Evolutionary conservation across 495 filamentous ascomycete genomes (phyloP).

Genomic region (Penicillium cinerascens): DNA sequence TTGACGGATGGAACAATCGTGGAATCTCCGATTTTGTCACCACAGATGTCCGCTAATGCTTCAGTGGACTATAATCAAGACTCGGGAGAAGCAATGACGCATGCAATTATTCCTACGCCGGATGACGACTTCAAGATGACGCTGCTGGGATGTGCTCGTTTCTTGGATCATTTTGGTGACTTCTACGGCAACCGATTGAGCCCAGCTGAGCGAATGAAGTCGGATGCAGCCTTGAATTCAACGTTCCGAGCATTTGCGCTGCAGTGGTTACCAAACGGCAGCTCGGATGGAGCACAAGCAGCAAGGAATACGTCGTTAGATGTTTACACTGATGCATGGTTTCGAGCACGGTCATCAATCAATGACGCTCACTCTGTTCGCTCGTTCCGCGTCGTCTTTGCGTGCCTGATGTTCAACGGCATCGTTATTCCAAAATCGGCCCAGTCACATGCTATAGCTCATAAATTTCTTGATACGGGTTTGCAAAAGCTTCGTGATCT

Average conservation of each 20-base stretch:
- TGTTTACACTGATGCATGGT: slow-evolving; percentile 19
- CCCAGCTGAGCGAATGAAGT: slow-evolving; percentile 5
- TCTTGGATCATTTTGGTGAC: slow-evolving; percentile 28
- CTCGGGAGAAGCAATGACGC: neutral
- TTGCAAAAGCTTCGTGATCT: slow-evolving; percentile 12
- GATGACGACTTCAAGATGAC: slow-evolving; percentile 7
- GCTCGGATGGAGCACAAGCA: neutral
- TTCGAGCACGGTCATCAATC: slow-evolving; percentile 3
- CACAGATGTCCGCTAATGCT: neutral
- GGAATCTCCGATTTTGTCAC: neutral
- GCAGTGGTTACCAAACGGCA: slow-evolving; percentile 19
- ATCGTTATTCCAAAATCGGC: slow-evolving; percentile 13
- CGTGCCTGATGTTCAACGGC: slow-evolving; percentile 20
- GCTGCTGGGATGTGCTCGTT: slow-evolving; percentile 17
- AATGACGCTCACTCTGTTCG: slow-evolving; percentile 3
- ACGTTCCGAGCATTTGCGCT: slow-evolving; percentile 19
- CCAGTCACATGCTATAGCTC: neutral
- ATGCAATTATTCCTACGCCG: neutral
- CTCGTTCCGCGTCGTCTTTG: slow-evolving; percentile 18
- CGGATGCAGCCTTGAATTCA: slow-evolving; percentile 18
- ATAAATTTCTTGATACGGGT: slow-evolving; percentile 7
- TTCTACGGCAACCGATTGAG: slow-evolving; percentile 24
- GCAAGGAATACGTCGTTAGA: neutral
- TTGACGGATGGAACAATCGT: neutral
- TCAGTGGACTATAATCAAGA: neutral